A percentile compares a stretch with the other conserved stretches of the same genome.
Conservation (phyloP, 208 protist species). For the Wallacemonas sp. region DNA sequence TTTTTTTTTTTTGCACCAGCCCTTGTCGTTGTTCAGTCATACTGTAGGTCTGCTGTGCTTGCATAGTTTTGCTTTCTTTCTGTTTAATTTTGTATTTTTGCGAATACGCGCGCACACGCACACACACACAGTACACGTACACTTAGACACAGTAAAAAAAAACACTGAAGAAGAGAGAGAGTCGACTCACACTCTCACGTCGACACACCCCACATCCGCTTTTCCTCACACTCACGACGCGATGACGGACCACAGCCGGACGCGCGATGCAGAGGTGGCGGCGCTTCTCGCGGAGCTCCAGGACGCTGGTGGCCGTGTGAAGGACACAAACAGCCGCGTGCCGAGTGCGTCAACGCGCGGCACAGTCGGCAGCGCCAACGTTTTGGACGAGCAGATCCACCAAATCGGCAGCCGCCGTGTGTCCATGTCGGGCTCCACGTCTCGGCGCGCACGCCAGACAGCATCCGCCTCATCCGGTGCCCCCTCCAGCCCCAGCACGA, state of each 20-base stretch:
- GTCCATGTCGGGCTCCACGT: neutral
- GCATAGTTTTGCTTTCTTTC: constrained; percentile 2
- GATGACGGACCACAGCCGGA: constrained; percentile 4
- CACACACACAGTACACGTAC: neutral
- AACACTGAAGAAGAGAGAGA: no score
- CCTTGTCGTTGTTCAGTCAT: neutral
- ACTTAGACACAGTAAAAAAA: neutral
- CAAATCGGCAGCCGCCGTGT: neutral
- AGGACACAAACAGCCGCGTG: neutral
- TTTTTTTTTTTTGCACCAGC: neutral
- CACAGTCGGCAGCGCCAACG: constrained; percentile 15
- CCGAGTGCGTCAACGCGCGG: constrained; percentile 9
- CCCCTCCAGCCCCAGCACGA: neutral
- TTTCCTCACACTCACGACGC: no score
- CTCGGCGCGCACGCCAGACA: no score
- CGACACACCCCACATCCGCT: no score
- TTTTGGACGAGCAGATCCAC: neutral
- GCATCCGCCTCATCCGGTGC: neutral
- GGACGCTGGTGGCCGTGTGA: constrained; percentile 29
- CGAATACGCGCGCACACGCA: constrained; percentile 1
- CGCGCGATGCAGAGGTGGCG: constrained; percentile 36
- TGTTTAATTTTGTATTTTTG: no score
- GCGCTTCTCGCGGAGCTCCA: constrained; percentile 69
- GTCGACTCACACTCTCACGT: no score
- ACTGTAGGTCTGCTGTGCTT: neutral